phyloP scores from a whole-genome alignment of 1,139 yeast species.

The Debaryomyces psychrophilus region DNA sequence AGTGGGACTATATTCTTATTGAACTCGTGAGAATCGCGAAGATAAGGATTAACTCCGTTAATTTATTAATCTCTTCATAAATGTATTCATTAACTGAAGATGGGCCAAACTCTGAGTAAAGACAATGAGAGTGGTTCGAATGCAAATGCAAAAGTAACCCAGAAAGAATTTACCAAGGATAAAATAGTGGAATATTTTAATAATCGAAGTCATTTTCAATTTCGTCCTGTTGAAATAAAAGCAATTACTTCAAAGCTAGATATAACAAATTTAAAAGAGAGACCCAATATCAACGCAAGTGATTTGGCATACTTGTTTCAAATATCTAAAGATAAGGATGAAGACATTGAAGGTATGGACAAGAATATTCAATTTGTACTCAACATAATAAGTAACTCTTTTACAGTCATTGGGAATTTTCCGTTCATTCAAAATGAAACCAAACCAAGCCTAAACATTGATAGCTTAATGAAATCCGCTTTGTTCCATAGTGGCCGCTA shows the following conservation, averaged over 20 bases:
- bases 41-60: background rate
- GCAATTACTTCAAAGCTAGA: constrained; percentile 28
- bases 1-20: background rate
- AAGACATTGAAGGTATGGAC: constrained; percentile 14
- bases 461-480: constrained; percentile 29
- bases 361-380: constrained; percentile 16
- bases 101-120: constrained; percentile 29
- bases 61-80: constrained; percentile 1
- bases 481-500: constrained; percentile 32
- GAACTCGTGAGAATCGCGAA: background rate
- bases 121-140: background rate
- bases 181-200: constrained; percentile 27
- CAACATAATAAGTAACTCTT: constrained; percentile 26
- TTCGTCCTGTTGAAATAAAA: constrained; percentile 30
- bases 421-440: constrained; percentile 32
- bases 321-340: constrained; percentile 17
- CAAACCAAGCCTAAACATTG: constrained; percentile 22
- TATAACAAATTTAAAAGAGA: constrained; percentile 22
- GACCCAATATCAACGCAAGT: constrained; percentile 21
- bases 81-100: constrained; percentile 5
- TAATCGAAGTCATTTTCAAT: constrained; percentile 21
- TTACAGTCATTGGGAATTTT: constrained; percentile 31
- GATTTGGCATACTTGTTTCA: constrained; percentile 29
- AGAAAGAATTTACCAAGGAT: constrained; percentile 21
- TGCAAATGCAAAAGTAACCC: constrained; percentile 1